Percentiles rank a stretch among this genome's conserved stretches.
Conservation (phyloP, 495 filamentous ascomycete species). For the Xylaria sp. region DNA sequence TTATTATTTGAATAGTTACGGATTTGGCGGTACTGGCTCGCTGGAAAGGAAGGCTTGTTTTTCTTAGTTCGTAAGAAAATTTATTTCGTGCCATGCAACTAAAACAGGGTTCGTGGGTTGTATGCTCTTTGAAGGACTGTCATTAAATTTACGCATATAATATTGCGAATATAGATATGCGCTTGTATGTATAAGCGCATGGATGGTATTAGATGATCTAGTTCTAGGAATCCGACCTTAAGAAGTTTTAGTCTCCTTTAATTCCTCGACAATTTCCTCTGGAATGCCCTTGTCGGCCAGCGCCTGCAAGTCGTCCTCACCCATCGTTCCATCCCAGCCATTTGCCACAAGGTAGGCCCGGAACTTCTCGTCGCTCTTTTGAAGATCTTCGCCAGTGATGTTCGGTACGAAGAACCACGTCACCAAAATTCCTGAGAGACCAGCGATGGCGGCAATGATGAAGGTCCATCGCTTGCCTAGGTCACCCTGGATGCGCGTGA, state of each 20-base stretch:
- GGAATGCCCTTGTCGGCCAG: not conserved
- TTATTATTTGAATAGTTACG: no score
- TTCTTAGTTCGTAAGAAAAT: no score
- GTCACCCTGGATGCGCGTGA: constrained; percentile 49
- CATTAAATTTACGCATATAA: no score
- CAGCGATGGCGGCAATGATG: constrained; percentile 60
- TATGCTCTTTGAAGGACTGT: no score
- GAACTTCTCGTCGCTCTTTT: constrained; percentile 52
- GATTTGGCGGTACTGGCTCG: no score
- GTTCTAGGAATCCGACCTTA: not conserved
- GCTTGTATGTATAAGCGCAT: not conserved
- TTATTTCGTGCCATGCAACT: no score
- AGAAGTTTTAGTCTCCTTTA: not conserved
- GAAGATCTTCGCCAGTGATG: constrained; percentile 53
- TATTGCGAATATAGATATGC: not conserved
- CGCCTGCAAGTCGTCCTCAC: constrained; percentile 33
- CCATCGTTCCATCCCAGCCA: constrained; percentile 59
- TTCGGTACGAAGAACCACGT: constrained; percentile 61
- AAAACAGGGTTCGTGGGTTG: no score
- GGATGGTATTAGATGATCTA: not conserved
- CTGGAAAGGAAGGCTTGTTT: no score
- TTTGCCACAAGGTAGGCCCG: constrained; percentile 53
- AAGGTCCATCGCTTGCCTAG: constrained; percentile 61
- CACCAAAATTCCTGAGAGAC: constrained; percentile 57
- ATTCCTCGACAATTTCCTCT: constrained; percentile 9